Evolutionary conservation across 1,139 yeast genomes (phyloP).

Genomic region (Kurtzmaniella quercitrusa): DNA sequence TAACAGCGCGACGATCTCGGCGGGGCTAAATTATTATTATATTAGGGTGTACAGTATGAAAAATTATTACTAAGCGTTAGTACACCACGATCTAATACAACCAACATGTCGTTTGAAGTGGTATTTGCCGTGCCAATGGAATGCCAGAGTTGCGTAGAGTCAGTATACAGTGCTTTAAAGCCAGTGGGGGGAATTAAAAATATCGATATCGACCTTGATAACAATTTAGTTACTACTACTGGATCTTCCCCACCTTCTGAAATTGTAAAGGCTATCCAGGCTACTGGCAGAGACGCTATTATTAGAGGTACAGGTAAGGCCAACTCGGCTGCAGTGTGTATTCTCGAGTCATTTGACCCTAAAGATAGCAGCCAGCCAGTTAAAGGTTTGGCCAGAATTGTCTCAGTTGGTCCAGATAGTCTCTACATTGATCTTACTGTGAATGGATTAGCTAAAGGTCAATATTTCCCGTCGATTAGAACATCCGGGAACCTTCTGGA

Average conservation of each 20-base stretch:
- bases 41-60: too few relatives aligned
- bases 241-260: constrained; percentile 70
- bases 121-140: constrained; percentile 78
- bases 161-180: constrained; percentile 51
- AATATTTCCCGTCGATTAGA: constrained; percentile 66
- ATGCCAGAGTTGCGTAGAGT: constrained; percentile 65
- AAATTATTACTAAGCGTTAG: neutral
- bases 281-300: constrained; percentile 81
- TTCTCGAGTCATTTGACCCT: constrained; percentile 66
- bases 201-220: constrained; percentile 48
- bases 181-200: constrained; percentile 42
- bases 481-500: constrained; percentile 69
- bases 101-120: constrained; percentile 36
- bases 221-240: constrained; percentile 57
- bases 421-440: constrained; percentile 73
- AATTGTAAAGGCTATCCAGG: constrained; percentile 61
- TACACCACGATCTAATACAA: neutral
- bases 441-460: constrained; percentile 62
- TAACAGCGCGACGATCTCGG: neutral
- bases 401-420: constrained; percentile 52
- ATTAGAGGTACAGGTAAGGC: constrained; percentile 88
- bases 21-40: too few relatives aligned
- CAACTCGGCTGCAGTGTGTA: constrained; percentile 88
- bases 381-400: constrained; percentile 83
- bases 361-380: constrained; percentile 56